Evolutionary conservation across 345 rosid species (phyloP).

Genomic region (Salix koriyanagi): DNA sequence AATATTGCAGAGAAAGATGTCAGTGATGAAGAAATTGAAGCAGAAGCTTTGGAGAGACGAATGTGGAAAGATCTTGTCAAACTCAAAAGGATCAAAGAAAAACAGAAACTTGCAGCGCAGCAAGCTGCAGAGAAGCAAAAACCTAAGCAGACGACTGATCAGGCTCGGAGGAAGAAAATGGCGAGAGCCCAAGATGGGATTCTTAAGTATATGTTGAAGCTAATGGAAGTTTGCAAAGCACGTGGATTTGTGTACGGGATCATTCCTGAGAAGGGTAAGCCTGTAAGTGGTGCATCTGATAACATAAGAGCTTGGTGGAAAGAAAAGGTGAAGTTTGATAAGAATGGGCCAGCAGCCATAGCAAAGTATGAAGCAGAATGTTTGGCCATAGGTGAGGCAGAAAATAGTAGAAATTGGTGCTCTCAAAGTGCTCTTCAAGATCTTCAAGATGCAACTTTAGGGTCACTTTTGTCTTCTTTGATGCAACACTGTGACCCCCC

Average conservation of each 20-base stretch:
- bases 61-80: conserved; percentile 95
- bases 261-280: conserved; percentile 94
- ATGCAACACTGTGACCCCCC: conserved; percentile 99
- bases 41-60: conserved; percentile 78
- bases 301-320: conserved; percentile 99
- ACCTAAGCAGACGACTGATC: conserved; percentile 70
- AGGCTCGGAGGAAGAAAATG: conserved; percentile 98
- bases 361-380: conserved; percentile 74
- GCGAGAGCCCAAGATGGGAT: conserved; percentile 98
- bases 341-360: conserved; percentile 95
- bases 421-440: conserved; percentile 73
- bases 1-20: conserved; percentile 88
- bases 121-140: conserved; percentile 74
- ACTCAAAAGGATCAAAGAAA: conserved; percentile 81
- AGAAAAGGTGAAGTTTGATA: conserved; percentile 94
- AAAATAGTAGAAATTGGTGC: conserved; percentile 51
- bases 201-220: conserved; percentile 94
- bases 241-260: conserved; percentile 96
- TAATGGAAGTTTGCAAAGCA: conserved; percentile 96
- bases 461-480: conserved; percentile 86
- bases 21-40: conserved; percentile 90
- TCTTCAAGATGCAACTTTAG: conserved; percentile 96
- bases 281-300: conserved; percentile 92
- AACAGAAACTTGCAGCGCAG: conserved; percentile 59
- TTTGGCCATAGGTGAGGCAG: conserved; percentile 56